Evolutionary conservation across 495 filamentous ascomycete genomes (phyloP), one percentile per base, ranked within the genome.

Genomic region (Annulohypoxylon nitens): DNA sequence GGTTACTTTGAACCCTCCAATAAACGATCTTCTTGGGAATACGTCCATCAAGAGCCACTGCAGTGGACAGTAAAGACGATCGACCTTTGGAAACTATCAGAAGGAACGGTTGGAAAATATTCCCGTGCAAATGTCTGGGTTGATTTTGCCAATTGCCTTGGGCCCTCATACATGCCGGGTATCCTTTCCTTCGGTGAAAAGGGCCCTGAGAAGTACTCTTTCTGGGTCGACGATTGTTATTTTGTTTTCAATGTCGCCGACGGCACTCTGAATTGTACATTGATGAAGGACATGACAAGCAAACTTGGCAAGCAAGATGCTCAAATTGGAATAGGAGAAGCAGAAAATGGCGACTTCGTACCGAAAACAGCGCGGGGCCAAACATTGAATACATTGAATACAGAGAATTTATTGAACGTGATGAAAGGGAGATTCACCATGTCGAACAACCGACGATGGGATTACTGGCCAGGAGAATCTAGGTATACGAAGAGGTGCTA

Each of bases 91-190:
- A 3, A 23, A 0, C 10, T 25, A 3, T 16, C 36, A 9, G 3
- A 23, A 59, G 10, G 14, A 2, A 59, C 8, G 2, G 12, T 59
- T 18, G 55, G 43, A 11, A 59, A 25, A 36, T 10, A 20, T 7
- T 25, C 36, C 0, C 34, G 36, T 36, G 3, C 16, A n/a, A 59
- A 37, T 37, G 5, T 41, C 9, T 59, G 55, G 55, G 7, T 59
- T 16, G 55, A 59, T 25, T 43, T 59, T 36, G 55, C 36, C 20
- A 59, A 59, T 11, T 25, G 14, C 36, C 36, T 59, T 3, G 26
- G 43, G 7, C 55, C 55, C 16, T 7, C 18, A 4, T 59, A 18
- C 9, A 20, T 36, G 16, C 16, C 55, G 1, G 23, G 6, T 43
- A 37, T 43, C 7, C 2, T 12, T 2, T 4, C 23, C 10, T 0